Evolutionary conservation across 202 grass and related monocot genomes (phyloP).

Genomic region (Bolboschoenoplectus hybrid): DNA sequence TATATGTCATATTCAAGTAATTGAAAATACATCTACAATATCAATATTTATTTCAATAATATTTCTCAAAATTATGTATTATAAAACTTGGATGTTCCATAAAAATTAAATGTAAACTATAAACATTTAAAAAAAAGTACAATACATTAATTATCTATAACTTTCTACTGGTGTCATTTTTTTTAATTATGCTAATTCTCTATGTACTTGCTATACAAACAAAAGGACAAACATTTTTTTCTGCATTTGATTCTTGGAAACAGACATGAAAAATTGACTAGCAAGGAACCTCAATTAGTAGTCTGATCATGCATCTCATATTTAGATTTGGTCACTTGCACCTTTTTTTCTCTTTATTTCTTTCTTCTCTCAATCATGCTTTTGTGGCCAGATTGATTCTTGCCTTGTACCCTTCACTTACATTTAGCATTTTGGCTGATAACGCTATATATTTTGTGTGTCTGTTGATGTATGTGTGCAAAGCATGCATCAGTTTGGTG

Average conservation of each 20-base stretch:
- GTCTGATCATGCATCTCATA: not conserved
- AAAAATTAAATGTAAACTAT: too few relatives aligned
- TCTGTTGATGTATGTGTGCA: not conserved
- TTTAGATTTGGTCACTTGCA: constrained; percentile 10
- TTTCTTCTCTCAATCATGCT: not conserved
- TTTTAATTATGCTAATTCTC: not conserved
- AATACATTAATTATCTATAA: too few relatives aligned
- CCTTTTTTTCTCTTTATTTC: not conserved
- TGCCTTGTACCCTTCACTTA: constrained; percentile 29
- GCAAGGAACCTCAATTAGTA: not conserved
- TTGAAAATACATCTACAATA: too few relatives aligned
- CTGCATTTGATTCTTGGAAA: constrained; percentile 4
- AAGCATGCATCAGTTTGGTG: not conserved
- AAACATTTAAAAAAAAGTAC: too few relatives aligned
- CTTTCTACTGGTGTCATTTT: not conserved
- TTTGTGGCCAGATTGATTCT: constrained; percentile 27
- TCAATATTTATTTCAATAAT: too few relatives aligned
- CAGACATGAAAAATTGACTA: constrained; percentile 25
- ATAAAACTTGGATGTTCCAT: too few relatives aligned
- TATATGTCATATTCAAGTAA: too few relatives aligned
- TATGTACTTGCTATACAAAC: not conserved
- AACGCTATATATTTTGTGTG: not conserved
- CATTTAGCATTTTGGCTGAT: not conserved
- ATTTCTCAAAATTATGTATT: too few relatives aligned
- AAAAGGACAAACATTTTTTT: not conserved